A percentile compares a stretch with the other conserved stretches of the same genome.
Evolutionary conservation across 139 green algal species (phyloP).

Genomic region (Nannochloris sp.): DNA sequence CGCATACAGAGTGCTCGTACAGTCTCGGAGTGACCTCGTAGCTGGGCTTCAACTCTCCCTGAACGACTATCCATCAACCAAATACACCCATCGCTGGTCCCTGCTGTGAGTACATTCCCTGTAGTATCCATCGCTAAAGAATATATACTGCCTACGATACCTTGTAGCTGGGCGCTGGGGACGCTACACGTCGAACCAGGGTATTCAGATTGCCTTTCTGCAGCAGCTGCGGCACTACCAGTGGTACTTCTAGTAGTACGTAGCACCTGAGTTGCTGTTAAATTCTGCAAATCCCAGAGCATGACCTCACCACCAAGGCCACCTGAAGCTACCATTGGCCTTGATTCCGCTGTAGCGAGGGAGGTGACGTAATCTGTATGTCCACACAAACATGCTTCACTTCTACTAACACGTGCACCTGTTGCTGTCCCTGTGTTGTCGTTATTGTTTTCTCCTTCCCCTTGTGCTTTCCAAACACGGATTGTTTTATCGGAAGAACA

Average conservation of each 20-base stretch:
- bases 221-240: neutral
- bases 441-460: neutral
- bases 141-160: conserved; percentile 65
- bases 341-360: conserved; percentile 10
- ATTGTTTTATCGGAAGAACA: conserved; percentile 32
- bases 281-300: conserved; percentile 29
- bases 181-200: neutral
- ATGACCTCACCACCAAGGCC: conserved; percentile 37
- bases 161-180: too few species aligned
- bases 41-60: conserved; percentile 52
- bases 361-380: conserved; percentile 37
- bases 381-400: conserved; percentile 3
- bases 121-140: conserved; percentile 54
- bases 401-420: neutral
- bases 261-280: neutral
- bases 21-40: conserved; percentile 77
- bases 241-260: neutral
- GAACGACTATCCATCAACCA: conserved; percentile 65
- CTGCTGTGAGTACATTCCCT: conserved; percentile 61
- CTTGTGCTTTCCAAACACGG: conserved; percentile 16
- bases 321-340: conserved; percentile 12
- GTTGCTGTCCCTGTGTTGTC: conserved; percentile 3
- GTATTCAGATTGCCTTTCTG: neutral
- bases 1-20: conserved; percentile 46
- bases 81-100: conserved; percentile 54